Base-by-base conservation (phyloP, 2,329 filamentous ascomycete genomes). In the Dactylonectria macrodidyma region DNA sequence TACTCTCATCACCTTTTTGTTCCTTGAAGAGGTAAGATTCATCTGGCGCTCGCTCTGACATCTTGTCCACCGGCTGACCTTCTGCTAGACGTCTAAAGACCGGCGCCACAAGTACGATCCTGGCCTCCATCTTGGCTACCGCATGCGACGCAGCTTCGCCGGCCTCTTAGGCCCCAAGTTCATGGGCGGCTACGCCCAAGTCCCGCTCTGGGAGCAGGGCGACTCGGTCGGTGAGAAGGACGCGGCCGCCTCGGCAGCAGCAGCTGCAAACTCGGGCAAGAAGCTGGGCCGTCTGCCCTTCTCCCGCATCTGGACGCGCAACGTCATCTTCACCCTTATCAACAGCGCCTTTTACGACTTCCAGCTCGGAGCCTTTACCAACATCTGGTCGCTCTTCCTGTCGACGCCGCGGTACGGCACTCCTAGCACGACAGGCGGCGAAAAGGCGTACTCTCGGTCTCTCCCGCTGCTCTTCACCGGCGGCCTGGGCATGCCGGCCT, bases 301-400 rank as follows among this genome's bases (percentile, higher is more conserved):
- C 67, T 73, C 71, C n/a, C 79, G 80, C 34, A 80, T 86, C 52
- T 86, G 84, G 81, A 86, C 84, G 1, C 80, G 79, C 58, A 85
- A 86, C 62, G 83, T 87, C 50, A 78, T 86, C 66, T 82, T 85
- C 62, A 87, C 85, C 0, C 82, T 94, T 3, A 76, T 92, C 55
- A 87, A 86, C 30, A 90, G 91, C 70, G 90, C 90, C 36, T 87
- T 94, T 56, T 90, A 93, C 73, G 90, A 92, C 70, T 90, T 94
- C 75, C 92, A 94, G 80, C 88, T 85, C 70, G 90, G 89, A 68
- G 88, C 91, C 22, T 93, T 93, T 80, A 89, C 90, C 66, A 89
- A 91, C 62, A 84, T 93, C 62, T 92, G 90, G 82, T 90, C 91
- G 12, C 85, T 93, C 14, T 93, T 93, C 80, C 83, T 93, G 36